Evolutionary conservation across 148 eudicot genomes (phyloP), one percentile per base, ranked within the genome.

Genomic region (Polygonum maritimum): DNA sequence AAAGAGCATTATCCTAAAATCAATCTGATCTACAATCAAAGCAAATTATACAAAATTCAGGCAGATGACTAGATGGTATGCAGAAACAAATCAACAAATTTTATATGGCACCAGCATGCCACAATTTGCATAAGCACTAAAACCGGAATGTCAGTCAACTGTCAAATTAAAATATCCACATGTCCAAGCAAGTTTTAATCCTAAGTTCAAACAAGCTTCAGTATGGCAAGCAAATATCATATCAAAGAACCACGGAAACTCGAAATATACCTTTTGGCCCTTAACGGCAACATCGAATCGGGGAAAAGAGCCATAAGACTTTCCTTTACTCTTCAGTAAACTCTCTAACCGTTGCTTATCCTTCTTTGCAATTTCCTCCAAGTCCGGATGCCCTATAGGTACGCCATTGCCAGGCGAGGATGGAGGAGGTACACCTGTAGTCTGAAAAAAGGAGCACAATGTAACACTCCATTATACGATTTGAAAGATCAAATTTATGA

Each of bases 291-390:
- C 90, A 33, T 87, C 89, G 75, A 91, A 89, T 71, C 85, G 87
- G 75, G 99, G 99, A 85, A 83, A 89, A 80, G 89, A 88, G 73
- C 97, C 97, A 87, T 87, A 85, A 48, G 81, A 86, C 86, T 85
- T 78, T 78, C 89, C 90, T 87, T 88, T 90, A 87, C 80, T 89
- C 83, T 81, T 92, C 48, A 96, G 81, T 58, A 92, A 84, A 18
- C 87, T 87, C 80, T 90, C 98, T 74, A 96, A 79, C 41, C 86
- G 86, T 58, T 83, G 83, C 33, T 93, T 82, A 54, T 92, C 97
- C 73, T 84, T 87, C 81, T 76, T 92, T n/a, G 99, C 99, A 40
- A 63, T 84, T 80, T 85, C 94, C 81, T 95, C 97, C 80, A 92
- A 80, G 78, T 89, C 80, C 22, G 38, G 84, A 81, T 87, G 82